Evolutionary conservation across 176 grass and related monocot species (phyloP).

Genomic region (Carex myosuroides): DNA sequence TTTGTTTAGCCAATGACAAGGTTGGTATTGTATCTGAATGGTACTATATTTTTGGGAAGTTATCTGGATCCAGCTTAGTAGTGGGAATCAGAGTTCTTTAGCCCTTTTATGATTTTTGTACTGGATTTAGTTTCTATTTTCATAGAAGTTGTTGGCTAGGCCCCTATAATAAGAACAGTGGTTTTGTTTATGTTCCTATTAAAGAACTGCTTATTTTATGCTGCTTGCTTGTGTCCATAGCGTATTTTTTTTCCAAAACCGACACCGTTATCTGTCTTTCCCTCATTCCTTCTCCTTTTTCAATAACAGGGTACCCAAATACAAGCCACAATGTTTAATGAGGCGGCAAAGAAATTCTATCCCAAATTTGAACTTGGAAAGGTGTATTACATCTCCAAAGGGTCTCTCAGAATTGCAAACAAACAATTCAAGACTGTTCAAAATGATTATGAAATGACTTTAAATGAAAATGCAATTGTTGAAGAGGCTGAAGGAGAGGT

Average conservation of each 20-base stretch:
- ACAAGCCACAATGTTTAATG: conserved; percentile 98
- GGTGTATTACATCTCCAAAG: conserved; percentile 94
- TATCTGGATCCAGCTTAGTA: too few relatives aligned
- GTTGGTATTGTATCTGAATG: not conserved
- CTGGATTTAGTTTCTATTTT: not conserved
- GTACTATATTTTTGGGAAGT: too few relatives aligned
- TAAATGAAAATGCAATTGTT: conserved; percentile 79
- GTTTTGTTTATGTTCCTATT: not conserved
- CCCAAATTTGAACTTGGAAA: conserved; percentile 79
- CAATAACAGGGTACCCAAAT: conserved; percentile 83
- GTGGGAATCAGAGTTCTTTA: not conserved
- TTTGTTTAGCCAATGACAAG: not conserved
- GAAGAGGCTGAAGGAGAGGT: conserved; percentile 80
- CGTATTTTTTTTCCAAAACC: not conserved
- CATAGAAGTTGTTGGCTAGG: not conserved
- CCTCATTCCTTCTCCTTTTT: not conserved
- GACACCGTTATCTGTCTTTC: not conserved
- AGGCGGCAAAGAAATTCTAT: conserved; percentile 78
- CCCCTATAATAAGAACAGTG: not conserved
- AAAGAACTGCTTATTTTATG: not conserved
- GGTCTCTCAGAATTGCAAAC: conserved; percentile 78
- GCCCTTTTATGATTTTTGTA: not conserved
- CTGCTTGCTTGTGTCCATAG: not conserved
- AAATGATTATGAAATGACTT: conserved; percentile 95
- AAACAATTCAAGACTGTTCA: conserved; percentile 91